phyloP scores from a whole-genome alignment of 805 yeast genomes.

The Lachancea meyersii region DNA sequence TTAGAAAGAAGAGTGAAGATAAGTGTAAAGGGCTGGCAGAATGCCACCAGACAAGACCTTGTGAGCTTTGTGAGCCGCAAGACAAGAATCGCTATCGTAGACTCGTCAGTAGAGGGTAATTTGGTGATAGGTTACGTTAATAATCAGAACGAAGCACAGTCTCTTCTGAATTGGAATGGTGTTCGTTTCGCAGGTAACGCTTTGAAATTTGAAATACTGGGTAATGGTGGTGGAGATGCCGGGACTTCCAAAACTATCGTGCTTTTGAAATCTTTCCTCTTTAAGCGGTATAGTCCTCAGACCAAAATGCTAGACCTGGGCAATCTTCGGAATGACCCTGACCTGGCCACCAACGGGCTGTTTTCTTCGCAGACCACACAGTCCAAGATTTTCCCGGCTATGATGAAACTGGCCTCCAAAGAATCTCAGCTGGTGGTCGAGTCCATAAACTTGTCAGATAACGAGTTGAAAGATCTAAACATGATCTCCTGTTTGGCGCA shows the following conservation, averaged over 20 bases:
- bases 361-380: conserved; percentile 55
- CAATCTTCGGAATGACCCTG: conserved; percentile 57
- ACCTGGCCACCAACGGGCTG: conserved; percentile 53
- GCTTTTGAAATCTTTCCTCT: conserved; percentile 54
- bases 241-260: conserved; percentile 47
- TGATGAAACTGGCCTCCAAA: conserved; percentile 71
- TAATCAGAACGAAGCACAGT: conserved; percentile 49
- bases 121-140: conserved; percentile 55
- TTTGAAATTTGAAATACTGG: conserved; percentile 45
- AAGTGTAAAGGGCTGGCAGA: conserved; percentile 76
- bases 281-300: conserved; percentile 59
- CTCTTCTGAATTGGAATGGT: conserved; percentile 60
- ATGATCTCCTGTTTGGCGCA: conserved; percentile 59
- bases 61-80: conserved; percentile 65
- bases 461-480: conserved; percentile 56
- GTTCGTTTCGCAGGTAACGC: conserved; percentile 72
- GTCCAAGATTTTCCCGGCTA: conserved; percentile 82
- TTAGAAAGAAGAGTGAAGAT: conserved; percentile 40
- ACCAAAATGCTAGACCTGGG: conserved; percentile 64
- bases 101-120: conserved; percentile 50
- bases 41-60: conserved; percentile 64
- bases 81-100: conserved; percentile 47
- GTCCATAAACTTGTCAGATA: conserved; percentile 63
- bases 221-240: conserved; percentile 15
- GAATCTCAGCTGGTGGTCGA: conserved; percentile 45